A percentile compares a stretch with the other conserved stretches of the same genome.
phyloP scores from a whole-genome alignment of 495 filamentous ascomycete genomes.

The Neurospora sp. region DNA sequence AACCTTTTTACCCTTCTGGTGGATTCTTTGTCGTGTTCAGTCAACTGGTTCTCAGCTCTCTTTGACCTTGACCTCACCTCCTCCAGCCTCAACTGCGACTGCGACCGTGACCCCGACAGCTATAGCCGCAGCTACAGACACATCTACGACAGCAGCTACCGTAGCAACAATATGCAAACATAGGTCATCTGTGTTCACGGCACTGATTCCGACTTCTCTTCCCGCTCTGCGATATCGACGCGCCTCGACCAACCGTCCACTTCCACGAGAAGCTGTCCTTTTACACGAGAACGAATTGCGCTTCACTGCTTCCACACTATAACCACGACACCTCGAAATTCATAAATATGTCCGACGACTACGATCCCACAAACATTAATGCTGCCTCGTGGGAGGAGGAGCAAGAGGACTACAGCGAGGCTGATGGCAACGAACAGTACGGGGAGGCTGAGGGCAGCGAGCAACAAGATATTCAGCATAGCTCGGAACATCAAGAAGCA shows the following conservation, averaged over 20 bases:
- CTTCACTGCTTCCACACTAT: neutral
- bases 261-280: neutral
- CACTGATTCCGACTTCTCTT: neutral
- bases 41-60: neutral
- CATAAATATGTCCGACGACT: slow-evolving; percentile 30
- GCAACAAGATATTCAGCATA: slow-evolving; percentile 44
- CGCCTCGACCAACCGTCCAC: neutral
- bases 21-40: neutral
- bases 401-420: slow-evolving; percentile 42
- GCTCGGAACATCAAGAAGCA: slow-evolving; percentile 33
- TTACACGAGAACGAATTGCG: neutral
- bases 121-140: neutral
- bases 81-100: neutral
- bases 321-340: neutral
- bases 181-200: neutral
- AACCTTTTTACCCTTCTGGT: neutral
- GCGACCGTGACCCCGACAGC: neutral
- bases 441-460: slow-evolving; percentile 21
- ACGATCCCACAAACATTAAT: slow-evolving; percentile 22
- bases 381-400: slow-evolving; percentile 33
- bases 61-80: neutral
- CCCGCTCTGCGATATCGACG: neutral
- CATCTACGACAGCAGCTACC: neutral
- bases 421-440: slow-evolving; percentile 30
- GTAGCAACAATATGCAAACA: neutral